A percentile compares a stretch with the other conserved stretches of the same genome.
These are phyloP conservation scores for Ophiostoma quercus DNA, from an alignment of 2,329 filamentous ascomycete species.

Conservation along the genomic window DNA sequence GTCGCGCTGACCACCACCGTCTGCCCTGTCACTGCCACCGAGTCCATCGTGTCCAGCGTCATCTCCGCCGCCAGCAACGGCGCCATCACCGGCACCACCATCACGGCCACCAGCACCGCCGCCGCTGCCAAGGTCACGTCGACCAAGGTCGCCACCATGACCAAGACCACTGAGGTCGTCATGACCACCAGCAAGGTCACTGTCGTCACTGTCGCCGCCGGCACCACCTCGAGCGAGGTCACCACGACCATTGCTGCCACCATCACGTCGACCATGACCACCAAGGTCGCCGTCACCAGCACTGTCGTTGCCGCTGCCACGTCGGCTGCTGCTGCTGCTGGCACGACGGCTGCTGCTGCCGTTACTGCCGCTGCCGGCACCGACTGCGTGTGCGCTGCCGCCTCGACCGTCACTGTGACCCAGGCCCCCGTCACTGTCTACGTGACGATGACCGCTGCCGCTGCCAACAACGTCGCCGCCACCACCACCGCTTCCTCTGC, in stretches of 20 bases:
- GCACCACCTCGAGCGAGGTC: slow-evolving; percentile 26
- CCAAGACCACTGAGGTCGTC: slow-evolving; percentile 23
- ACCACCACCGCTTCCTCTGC: neutral
- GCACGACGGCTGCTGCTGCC: neutral
- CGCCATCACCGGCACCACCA: slow-evolving; percentile 24
- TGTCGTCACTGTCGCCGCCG: slow-evolving; percentile 7
- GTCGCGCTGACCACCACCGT: slow-evolving; percentile 37
- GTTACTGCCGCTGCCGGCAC: neutral
- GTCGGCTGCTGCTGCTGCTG: neutral
- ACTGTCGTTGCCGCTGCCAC: slow-evolving; percentile 19
- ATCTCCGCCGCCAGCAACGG: slow-evolving; percentile 29
- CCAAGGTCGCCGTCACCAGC: slow-evolving; percentile 25
- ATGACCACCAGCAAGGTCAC: slow-evolving; percentile 25
- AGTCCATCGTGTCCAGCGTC: slow-evolving; percentile 37
- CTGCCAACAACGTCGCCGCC: slow-evolving; percentile 8
- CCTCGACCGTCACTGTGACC: slow-evolving; percentile 22
- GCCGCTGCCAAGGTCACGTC: slow-evolving; percentile 31
- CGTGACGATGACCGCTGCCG: slow-evolving; percentile 17
- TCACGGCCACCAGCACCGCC: slow-evolving; percentile 27
- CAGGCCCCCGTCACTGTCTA: slow-evolving; percentile 23
- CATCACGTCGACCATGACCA: slow-evolving; percentile 28
- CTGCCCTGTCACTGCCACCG: slow-evolving; percentile 40
- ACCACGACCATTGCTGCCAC: slow-evolving; percentile 29
- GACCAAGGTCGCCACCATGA: slow-evolving; percentile 26
- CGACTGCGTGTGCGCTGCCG: slow-evolving; percentile 16